Evolutionary conservation across 805 yeast species (phyloP), one percentile per base, ranked within the genome.

Genomic region (Clavispora santaluciae): DNA sequence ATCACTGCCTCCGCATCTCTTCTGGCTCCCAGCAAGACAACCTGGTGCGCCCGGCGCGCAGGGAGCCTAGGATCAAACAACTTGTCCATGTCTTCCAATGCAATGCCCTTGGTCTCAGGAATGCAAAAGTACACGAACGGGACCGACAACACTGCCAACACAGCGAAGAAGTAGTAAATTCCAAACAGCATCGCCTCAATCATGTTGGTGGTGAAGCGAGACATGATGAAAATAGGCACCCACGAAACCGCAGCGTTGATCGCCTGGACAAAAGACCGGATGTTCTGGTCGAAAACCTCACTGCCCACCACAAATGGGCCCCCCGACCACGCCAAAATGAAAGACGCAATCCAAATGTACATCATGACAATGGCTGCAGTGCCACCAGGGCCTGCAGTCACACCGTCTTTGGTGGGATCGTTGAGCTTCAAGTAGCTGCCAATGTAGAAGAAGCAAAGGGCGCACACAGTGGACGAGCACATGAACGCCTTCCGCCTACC

Each of bases 311-410:
- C 69, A 48, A 61, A 66, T 6, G 70, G 72, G 16, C 69, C 69
- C 1, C 66, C 69, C 6, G 66, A 60, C 71, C 70, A 66, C 5
- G 68, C 69, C 29, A 59, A 52, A 17, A 66, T 66, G 38, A 66
- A 66, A 3, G 68, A 60, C 5, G 69, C 70, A 22, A 66, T 63
- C 70, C 70, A 66, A 28, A 66, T 51, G 47, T 66, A 66, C 69
- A 66, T 64, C 59, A 64, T 52, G n/a, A 53, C 68, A 41, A 64
- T 61, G 15, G 70, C 70, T 8, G 66, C 67, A 20, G 56, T 61
- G 26, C 67, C 71, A 2, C 67, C 71, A 20, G 66, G 68, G 15
- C 68, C 69, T 8, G 67, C 63, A 22, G 40, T 51, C 18, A 43
- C 51, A 5, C 66, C 68, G 0, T 61, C 60, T 28, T 51, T 24